These are phyloP conservation scores for Aaosphaeria arxii DNA, from an alignment of 2,329 filamentous ascomycete species.

Conservation along the genomic window DNA sequence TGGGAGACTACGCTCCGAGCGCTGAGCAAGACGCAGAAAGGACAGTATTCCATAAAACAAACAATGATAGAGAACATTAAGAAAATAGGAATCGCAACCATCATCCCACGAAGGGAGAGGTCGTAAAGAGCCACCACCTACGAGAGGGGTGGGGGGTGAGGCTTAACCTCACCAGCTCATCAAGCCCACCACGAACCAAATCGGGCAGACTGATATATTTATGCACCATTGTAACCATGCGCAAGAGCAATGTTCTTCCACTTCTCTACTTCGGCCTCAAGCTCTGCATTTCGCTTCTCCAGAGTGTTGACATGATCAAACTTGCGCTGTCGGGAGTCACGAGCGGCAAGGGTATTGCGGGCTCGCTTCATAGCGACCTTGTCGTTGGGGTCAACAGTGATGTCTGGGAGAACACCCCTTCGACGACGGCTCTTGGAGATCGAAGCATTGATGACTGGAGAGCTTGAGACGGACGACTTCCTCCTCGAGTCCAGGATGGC, in stretches of 20 bases:
- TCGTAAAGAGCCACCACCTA: slow-evolving; percentile 1
- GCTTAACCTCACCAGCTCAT: slow-evolving; percentile 35
- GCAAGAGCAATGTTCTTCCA: slow-evolving; percentile 40
- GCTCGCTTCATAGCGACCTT: slow-evolving; percentile 85
- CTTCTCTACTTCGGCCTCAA: slow-evolving; percentile 53
- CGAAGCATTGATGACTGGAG: slow-evolving; percentile 65
- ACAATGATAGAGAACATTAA: background rate
- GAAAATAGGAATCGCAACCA: slow-evolving; percentile 2
- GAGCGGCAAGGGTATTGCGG: slow-evolving; percentile 87
- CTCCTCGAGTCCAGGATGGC: slow-evolving; percentile 36
- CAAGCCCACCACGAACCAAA: slow-evolving; percentile 23
- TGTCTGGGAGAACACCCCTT: slow-evolving; percentile 76
- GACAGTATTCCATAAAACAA: slow-evolving; percentile 2
- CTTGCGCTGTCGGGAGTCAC: slow-evolving; percentile 88
- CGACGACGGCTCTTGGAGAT: slow-evolving; percentile 69
- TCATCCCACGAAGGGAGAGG: slow-evolving; percentile 9
- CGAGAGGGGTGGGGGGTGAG: slow-evolving; percentile 20
- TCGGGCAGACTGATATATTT: slow-evolving; percentile 15
- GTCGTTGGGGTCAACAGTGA: slow-evolving; percentile 72
- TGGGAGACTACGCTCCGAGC: slow-evolving; percentile 35
- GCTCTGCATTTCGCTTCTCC: slow-evolving; percentile 68
- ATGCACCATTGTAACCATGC: slow-evolving; percentile 36
- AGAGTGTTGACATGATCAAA: slow-evolving; percentile 71
- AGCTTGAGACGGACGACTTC: slow-evolving; percentile 42
- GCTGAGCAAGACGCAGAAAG: slow-evolving; percentile 9